Conservation (phyloP, 495 filamentous ascomycete species). For the Neurospora hispaniola region DNA sequence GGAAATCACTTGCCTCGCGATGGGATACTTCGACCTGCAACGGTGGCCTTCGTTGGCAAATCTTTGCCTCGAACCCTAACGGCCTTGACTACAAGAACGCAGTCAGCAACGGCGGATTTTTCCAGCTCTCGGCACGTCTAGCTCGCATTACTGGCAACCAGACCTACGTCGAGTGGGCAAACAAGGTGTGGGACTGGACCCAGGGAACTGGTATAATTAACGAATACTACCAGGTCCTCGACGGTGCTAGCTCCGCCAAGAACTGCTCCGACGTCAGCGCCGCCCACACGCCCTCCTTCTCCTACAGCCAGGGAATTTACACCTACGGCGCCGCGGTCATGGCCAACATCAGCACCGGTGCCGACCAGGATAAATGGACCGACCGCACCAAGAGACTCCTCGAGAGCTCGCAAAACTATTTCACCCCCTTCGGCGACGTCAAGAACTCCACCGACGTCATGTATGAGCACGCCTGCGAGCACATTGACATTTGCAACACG, state of each 20-base stretch:
- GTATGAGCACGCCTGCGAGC: slow-evolving; percentile 67
- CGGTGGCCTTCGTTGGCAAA: slow-evolving; percentile 78
- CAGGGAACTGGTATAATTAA: slow-evolving; percentile 40
- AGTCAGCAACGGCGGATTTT: slow-evolving; percentile 58
- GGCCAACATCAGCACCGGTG: slow-evolving; percentile 48
- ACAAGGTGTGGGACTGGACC: slow-evolving; percentile 61
- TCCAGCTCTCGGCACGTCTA: slow-evolving; percentile 58
- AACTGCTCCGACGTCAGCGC: slow-evolving; percentile 39
- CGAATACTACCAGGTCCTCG: slow-evolving; percentile 39
- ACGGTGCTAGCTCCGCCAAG: slow-evolving; percentile 38
- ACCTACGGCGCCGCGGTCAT: slow-evolving; percentile 56
- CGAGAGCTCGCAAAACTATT: slow-evolving; percentile 34
- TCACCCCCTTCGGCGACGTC: slow-evolving; percentile 25
- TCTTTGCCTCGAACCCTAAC: slow-evolving; percentile 60
- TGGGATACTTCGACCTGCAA: slow-evolving; percentile 61
- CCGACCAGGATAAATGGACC: slow-evolving; percentile 31
- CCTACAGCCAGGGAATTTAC: slow-evolving; percentile 57
- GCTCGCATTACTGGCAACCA: slow-evolving; percentile 54
- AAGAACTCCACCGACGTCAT: slow-evolving; percentile 44
- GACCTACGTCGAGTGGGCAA: slow-evolving; percentile 58
- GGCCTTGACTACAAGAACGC: slow-evolving; percentile 66
- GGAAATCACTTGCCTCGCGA: slow-evolving; percentile 37
- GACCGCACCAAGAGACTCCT: slow-evolving; percentile 40
- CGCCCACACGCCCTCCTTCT: slow-evolving; percentile 31
- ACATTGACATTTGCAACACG: slow-evolving; percentile 47